Evolutionary conservation across 1,284 basidiomycete species (phyloP), one percentile per base, ranked within the genome.

Genomic region (Irpex sp.): DNA sequence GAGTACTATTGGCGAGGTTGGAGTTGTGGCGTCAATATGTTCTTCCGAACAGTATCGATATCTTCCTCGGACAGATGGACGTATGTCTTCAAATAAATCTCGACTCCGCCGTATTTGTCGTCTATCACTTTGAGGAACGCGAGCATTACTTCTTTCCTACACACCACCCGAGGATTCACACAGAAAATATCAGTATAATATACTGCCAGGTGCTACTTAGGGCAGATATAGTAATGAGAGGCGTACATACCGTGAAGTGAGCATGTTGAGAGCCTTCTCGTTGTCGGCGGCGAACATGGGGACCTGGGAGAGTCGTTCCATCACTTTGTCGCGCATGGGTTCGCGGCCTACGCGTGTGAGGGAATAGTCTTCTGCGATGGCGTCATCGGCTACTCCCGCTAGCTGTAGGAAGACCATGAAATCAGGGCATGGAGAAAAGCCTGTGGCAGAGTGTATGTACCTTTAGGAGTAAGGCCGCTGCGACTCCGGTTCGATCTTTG

Each of bases 401-500:
- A 92, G 81, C 90, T 91, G 61, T 21, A 23, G 23, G 23, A 23
- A 23, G 23, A 23, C 23, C 23, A 23, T 23, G 23, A 23, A 23
- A 23, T 23, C 23, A 23, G 23, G 23, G 23, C 23, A 23, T 23
- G 23, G 23, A 23, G 23, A 23, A 23, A 23, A 23, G 23, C 23
- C 23, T 23, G 23, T 23, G 23, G 23, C 23, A 23, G 23, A 23
- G 23, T 23, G 23, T 23, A 57, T 74, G 42, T 68, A 89, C 90
- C 72, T 85, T 85, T 28, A 92, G 75, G 10, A 92, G 67, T 47
- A 92, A 78, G 2, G 88, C 89, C 19, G 90, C 87, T 49, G 87
- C 72, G n/a, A 92, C 76, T 8, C 90, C 90, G 2, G 90, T 92
- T 65, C 90, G 77, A 72, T 92, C 90, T 72, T 91, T 92, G 8